These are phyloP conservation scores for Spirogloea muscicola DNA, from an alignment of 139 green algal genomes.

Conservation along the genomic window DNA sequence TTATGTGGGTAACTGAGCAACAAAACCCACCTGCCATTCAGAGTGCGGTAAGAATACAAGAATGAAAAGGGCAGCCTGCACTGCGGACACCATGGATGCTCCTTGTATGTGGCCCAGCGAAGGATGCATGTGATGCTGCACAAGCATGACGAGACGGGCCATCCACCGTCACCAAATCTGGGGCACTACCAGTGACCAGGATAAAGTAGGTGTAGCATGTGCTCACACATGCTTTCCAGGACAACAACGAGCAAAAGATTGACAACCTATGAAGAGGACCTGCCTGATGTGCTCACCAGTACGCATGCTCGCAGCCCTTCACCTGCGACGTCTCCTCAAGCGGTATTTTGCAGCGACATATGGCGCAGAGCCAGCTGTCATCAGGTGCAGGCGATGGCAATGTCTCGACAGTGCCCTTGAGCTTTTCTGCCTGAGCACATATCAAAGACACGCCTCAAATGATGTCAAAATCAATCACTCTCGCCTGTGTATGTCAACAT, in stretches of 20 bases:
- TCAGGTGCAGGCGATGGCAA: too few species aligned
- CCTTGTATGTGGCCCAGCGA: constrained; percentile 67
- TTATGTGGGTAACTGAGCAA: too few species aligned
- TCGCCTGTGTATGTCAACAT: too few species aligned
- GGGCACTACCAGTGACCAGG: background rate
- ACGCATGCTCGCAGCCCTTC: constrained; percentile 79
- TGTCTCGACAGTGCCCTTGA: too few species aligned
- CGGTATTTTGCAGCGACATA: constrained; percentile 67
- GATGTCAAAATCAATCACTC: too few species aligned
- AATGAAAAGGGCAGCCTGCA: constrained; percentile 62
- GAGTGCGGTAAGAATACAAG: constrained; percentile 60
- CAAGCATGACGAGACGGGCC: too few species aligned
- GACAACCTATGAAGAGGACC: background rate
- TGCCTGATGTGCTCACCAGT: constrained; percentile 59
- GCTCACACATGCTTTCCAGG: background rate
- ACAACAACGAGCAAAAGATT: background rate
- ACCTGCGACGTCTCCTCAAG: constrained; percentile 62
- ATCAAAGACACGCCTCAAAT: too few species aligned
- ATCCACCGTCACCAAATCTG: background rate
- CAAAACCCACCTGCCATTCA: constrained; percentile 70
- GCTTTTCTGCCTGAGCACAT: too few species aligned
- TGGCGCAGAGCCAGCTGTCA: constrained; percentile 57
- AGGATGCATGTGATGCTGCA: constrained; percentile 68
- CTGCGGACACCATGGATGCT: constrained; percentile 69
- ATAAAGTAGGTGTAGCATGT: background rate